These are phyloP conservation scores for Suhomyces anneliseae DNA, from an alignment of 1,139 yeast species.

Conservation along the genomic window DNA sequence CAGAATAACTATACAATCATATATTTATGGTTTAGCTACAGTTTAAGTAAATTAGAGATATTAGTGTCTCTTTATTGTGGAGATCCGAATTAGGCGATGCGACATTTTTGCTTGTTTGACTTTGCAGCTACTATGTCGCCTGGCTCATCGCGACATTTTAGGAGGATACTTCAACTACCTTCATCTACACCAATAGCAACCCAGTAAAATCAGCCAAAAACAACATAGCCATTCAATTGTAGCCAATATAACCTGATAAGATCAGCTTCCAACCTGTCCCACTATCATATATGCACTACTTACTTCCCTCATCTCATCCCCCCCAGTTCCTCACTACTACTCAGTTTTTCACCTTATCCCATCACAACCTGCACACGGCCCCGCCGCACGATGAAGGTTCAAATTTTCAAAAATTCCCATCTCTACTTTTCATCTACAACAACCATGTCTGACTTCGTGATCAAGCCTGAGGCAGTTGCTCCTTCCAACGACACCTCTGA, in stretches of 20 bases:
- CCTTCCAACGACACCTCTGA: slow-evolving; percentile 85
- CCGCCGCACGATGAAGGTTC: slow-evolving; percentile 9
- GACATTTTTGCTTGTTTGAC: neutral
- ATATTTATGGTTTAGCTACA: neutral
- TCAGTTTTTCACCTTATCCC: no score
- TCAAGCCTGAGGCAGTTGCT: slow-evolving; percentile 84
- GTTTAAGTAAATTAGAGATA: neutral
- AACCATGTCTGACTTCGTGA: slow-evolving; percentile 62
- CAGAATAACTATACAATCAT: no score
- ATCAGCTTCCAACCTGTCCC: no score
- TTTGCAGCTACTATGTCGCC: neutral
- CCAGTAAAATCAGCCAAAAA: neutral
- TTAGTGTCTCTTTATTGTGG: neutral
- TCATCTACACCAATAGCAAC: neutral
- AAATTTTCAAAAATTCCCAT: slow-evolving; percentile 6
- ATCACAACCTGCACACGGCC: neutral
- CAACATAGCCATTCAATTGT: no score
- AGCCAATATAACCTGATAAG: no score
- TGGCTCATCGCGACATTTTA: neutral
- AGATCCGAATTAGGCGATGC: neutral
- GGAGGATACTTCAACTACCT: neutral
- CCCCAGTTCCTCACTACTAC: no score
- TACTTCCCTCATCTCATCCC: no score
- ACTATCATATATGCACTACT: no score
- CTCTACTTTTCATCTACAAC: neutral